Conservation (phyloP, 1,139 yeast species). For the Geotrichum cucujoidarum region DNA sequence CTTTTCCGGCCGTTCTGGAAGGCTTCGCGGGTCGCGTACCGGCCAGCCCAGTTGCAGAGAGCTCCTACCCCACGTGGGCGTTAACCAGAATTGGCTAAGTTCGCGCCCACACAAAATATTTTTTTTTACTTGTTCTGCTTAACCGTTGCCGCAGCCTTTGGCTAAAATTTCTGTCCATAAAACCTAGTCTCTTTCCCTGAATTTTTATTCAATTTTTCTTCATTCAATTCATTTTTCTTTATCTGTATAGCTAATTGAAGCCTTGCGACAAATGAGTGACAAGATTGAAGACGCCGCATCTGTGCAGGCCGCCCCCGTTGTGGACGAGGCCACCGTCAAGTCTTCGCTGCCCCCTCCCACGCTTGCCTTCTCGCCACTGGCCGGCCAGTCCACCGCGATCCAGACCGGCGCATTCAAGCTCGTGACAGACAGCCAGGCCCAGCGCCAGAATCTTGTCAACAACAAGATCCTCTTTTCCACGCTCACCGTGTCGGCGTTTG, state of each 20-base stretch:
- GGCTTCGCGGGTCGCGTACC: too few relatives aligned
- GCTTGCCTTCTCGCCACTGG: conserved; percentile 3
- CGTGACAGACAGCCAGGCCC: conserved; percentile 25
- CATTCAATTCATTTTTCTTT: not conserved
- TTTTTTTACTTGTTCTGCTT: not conserved
- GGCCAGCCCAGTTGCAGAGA: too few relatives aligned
- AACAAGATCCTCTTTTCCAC: conserved; percentile 19
- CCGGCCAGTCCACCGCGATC: not conserved
- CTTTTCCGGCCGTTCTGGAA: too few relatives aligned
- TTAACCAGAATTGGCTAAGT: too few relatives aligned
- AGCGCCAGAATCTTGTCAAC: conserved; percentile 26
- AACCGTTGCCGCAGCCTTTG: not conserved
- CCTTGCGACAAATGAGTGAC: too few relatives aligned
- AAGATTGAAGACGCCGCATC: too few relatives aligned
- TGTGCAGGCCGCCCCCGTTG: not conserved
- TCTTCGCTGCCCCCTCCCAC: conserved; percentile 1
- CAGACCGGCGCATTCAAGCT: conserved; percentile 21
- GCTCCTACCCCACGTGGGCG: too few relatives aligned
- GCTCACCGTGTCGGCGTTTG: conserved; percentile 13
- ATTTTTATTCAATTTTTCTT: not conserved
- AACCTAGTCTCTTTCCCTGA: not conserved
- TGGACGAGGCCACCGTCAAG: not conserved
- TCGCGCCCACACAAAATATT: not conserved
- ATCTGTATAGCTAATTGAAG: not conserved
- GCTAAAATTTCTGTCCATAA: too few relatives aligned